Evolutionary conservation across 805 yeast genomes (phyloP), one percentile per base, ranked within the genome.

Genomic region (Metschnikowia corniflorae): DNA sequence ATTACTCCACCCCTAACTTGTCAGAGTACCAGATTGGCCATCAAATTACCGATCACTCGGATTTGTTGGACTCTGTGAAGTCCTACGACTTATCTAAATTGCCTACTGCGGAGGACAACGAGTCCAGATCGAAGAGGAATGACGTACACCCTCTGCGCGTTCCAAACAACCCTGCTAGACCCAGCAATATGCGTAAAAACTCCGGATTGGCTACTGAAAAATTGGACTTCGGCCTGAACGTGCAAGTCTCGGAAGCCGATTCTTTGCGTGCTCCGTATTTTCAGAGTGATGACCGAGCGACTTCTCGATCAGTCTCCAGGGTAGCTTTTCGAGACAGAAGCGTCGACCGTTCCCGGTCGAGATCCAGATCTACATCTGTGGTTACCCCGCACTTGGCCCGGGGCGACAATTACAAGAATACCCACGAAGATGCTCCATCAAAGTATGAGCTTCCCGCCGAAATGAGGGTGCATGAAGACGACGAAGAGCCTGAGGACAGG

Each of bases 401-500:
- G 43, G 93, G 91, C 24, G 89, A 82, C 45, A 78, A 88, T 1
- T 82, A 82, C 54, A 84, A 80, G 49, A 73, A 75, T 49, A 75
- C 78, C 8, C 65, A 70, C 32, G 58, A 59, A 12, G 73, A 70
- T 31, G 69, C 70, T 33, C 76, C 71, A 19, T 51, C 64, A 13
- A 63, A 61, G 37, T 69, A 66, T 40, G 68, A 68, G 41, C 58
- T 68, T 31, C 73, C 73, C 15, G 63, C 72, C 2, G 68, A 57
- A 31, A 55, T 68, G 38, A 50, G 47, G 6, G 43, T 45, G 16
- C 50, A 45, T 5, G 47, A 42, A 10, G 51, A 37, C 16, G 52
- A 55, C 26, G 66, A 56, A 19, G 63, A 61, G 25, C 52, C 60
- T 4, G 63, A 57, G 31, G 65, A 63, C 54, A 50, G 71, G 55